Percentiles rank a stretch among this genome's conserved stretches.
Conservation (phyloP, 768 basidiomycete species). For the Phanerodontia chrysosporium region DNA sequence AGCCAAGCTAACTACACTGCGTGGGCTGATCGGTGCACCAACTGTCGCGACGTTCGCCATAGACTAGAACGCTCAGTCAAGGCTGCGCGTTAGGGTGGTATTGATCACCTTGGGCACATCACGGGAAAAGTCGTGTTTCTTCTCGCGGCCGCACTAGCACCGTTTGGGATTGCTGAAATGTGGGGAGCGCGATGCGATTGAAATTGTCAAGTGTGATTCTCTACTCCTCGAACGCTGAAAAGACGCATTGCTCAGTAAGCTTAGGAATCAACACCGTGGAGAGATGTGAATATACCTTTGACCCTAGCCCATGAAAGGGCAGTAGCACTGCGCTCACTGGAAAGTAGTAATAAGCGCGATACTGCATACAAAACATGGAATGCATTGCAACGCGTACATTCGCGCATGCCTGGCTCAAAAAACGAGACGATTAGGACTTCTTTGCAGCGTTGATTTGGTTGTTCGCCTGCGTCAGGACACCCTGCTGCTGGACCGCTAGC, state of each 20-base stretch:
- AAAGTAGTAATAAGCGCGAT: neutral
- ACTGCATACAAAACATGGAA: neutral
- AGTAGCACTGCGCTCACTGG: no score
- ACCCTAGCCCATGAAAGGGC: no score
- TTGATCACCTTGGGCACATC: neutral
- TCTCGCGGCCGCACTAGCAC: neutral
- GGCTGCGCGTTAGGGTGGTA: neutral
- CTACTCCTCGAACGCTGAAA: no score
- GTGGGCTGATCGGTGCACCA: neutral
- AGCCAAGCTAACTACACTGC: neutral
- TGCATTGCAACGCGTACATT: neutral
- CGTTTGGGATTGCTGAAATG: no score
- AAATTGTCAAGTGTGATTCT: no score
- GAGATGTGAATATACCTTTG: neutral
- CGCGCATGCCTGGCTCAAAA: no score
- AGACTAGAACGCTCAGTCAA: no score
- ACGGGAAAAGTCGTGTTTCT: neutral
- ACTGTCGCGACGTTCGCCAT: no score
- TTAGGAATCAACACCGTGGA: neutral
- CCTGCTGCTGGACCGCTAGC: slow-evolving; percentile 75
- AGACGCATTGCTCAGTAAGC: no score
- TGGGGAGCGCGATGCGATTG: no score
- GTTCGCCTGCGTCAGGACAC: slow-evolving; percentile 49
- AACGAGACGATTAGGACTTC: neutral
- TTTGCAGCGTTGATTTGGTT: slow-evolving; percentile 21